Evolutionary conservation across 2,329 filamentous ascomycete genomes (phyloP).

Genomic region (Pseudovirgaria hyperparasitica): DNA sequence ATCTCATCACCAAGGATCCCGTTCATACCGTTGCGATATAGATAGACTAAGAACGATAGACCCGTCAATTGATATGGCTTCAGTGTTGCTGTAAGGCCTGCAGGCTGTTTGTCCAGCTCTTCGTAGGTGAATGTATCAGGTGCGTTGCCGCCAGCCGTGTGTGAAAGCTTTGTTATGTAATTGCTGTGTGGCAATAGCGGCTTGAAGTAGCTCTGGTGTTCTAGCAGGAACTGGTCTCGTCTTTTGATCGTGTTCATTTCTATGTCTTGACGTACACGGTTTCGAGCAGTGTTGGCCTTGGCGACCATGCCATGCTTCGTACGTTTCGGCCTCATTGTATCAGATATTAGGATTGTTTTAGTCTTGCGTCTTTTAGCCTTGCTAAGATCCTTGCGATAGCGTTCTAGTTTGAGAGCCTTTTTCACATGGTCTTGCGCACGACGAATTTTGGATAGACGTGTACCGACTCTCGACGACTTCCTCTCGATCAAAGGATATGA

Average conservation of each 20-base stretch:
- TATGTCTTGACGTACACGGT: slow-evolving; percentile 28
- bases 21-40: slow-evolving; percentile 99
- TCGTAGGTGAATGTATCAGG: slow-evolving; percentile 25
- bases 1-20: slow-evolving; percentile 98
- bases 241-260: slow-evolving; percentile 28
- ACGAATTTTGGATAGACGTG: not conserved
- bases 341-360: slow-evolving; percentile 7
- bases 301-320: slow-evolving; percentile 16
- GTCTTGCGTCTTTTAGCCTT: slow-evolving; percentile 1
- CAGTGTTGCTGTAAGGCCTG: slow-evolving; percentile 40
- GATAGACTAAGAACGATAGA: slow-evolving; percentile 94
- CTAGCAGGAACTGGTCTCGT: slow-evolving; percentile 32
- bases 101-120: slow-evolving; percentile 29
- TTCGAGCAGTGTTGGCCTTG: slow-evolving; percentile 30
- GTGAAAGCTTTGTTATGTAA: slow-evolving; percentile 27
- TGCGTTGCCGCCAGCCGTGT: slow-evolving; percentile 7
- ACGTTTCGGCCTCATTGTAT: slow-evolving; percentile 3
- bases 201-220: slow-evolving; percentile 33
- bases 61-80: slow-evolving; percentile 98
- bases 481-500: too few relatives aligned
- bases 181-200: slow-evolving; percentile 33
- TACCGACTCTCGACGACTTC: too few relatives aligned
- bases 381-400: not conserved
- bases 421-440: slow-evolving; percentile 1
- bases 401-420: not conserved